Evolutionary conservation across 768 basidiomycete species (phyloP).

Genomic region (Mycena rosella): DNA sequence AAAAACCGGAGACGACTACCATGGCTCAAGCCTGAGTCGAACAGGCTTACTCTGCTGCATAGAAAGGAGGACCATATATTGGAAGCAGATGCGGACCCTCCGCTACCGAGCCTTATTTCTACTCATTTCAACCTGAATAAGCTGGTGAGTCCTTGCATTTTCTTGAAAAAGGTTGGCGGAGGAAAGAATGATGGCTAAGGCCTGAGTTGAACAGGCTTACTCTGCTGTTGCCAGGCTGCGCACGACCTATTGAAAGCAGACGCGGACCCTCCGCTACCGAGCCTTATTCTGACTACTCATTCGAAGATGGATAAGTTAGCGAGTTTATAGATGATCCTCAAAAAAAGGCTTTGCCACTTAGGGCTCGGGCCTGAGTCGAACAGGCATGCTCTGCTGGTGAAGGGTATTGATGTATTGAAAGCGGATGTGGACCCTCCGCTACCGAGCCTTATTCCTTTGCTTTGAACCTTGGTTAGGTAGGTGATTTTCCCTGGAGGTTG

Average conservation of each 20-base stretch:
- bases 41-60: background rate
- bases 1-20: too few relatives aligned
- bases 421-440: conserved; percentile 5
- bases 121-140: background rate
- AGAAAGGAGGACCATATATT: background rate
- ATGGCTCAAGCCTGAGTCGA: conserved; percentile 1
- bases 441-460: conserved; percentile 8
- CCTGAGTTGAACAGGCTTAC: conserved; percentile 10
- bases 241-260: background rate
- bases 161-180: too few relatives aligned
- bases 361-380: conserved; percentile 11
- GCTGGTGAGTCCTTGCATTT: too few relatives aligned
- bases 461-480: too few relatives aligned
- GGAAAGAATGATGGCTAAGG: conserved; percentile 9
- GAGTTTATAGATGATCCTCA: too few relatives aligned
- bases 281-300: background rate
- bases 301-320: background rate
- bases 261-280: conserved; percentile 13
- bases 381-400: conserved; percentile 13
- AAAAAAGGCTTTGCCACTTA: background rate
- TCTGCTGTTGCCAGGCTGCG: too few relatives aligned
- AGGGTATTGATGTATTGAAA: background rate
- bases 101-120: conserved; percentile 5
- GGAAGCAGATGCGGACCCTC: conserved; percentile 8
- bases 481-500: too few relatives aligned